Base-by-base conservation (phyloP, 805 yeast species). In the Saturnispora silvae region DNA sequence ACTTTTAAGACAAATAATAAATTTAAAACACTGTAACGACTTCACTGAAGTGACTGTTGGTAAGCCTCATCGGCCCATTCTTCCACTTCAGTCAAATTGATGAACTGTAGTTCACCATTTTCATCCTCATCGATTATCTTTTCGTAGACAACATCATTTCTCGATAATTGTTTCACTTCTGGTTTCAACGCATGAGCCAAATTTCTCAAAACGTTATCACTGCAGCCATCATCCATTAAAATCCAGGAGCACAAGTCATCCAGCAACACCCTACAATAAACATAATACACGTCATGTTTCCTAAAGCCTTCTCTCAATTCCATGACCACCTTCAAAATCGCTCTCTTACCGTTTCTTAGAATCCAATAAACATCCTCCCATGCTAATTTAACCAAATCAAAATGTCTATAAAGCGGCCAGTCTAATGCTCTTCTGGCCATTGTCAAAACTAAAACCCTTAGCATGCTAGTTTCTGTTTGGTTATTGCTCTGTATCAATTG, bases 241-340 rank as follows among this genome's bases (percentile, higher is more conserved):
- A 81, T 54, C 94, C 94, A 87, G 13, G 78, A 63, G 40, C 82
- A 68, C 44, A 84, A 62, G 53, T 87, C 96, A 48, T 81, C 85
- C 4, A 85, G 46, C 64, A 83, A 67, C 0, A 86, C 67, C 51
- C 74, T 75, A 51, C 81, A 81, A 54, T 87, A 87, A 5, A 84
- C 85, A 52, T 85, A 83, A 53, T 85, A 85, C 16, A 80, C 69
- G 50, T 85, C 94, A 52, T 85, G 94, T 51, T 62, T 80, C 41
- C 95, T 67, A 56, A 87, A 87, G 9, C 81, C 59, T 51, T 81
- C 89, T 45, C 81, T 70, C 13, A 75, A 56, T 6, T 70, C 72
- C 22, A 86, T 58, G 18, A 89, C 51, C 1, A 70, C 61, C 45
- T 72, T 70, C 25, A 86, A 60, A 0, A 87, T 67, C 11, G 70